Base-by-base conservation (phyloP, 2,329 filamentous ascomycete genomes). In the Fusarium pseudoanthophilum region DNA sequence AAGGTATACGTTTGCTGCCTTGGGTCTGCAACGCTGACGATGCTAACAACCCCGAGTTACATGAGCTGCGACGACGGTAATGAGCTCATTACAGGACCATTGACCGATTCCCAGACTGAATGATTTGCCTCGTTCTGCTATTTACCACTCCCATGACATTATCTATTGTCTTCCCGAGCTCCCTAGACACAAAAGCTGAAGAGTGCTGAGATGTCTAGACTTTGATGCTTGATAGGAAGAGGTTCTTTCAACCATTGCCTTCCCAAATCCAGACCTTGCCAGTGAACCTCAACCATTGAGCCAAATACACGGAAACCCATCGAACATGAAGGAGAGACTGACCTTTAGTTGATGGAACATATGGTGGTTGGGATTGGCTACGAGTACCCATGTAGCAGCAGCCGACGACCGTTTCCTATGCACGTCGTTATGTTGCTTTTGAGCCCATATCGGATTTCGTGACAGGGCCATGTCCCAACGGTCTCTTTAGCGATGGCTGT, bases 1-100 rank as follows among this genome's bases (percentile, higher is more conserved):
- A 11, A 24, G 0, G 6, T 0, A 26, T 24, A 15, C 3, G 13
- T 15, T 34, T 34, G 11, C 4, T 8, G n/a, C 8, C 20, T 36
- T 4, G 10, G 15, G 9, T 26, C 15, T 36, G 3, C n/a, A 15
- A 10, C 10, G 16, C n/a, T 52, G 48, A 11, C 9, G n/a, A 34
- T 24, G 16, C 48, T 9, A n/a, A 24, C n/a, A 34, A 0, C n/a
- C 1, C 15, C 30, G 7, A 52, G n/a, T 36, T 15, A 36, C 9
- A 26, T 34, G 6, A 1, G n/a, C 48, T 52, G 21, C 11, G 1
- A 34, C 8, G 30, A 2, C 11, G 6, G 6, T 30, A 51, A 20
- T 4, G 3, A 26, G 24, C 21, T 7, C 16, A 20, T 36, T 14
- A 11, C 14, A 37, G n/a, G n/a, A 2, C 24, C 13, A 15, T 37